Base-by-base conservation (phyloP, 2,329 filamentous ascomycete genomes). In the Sclerotinia sclerotiorum region DNA sequence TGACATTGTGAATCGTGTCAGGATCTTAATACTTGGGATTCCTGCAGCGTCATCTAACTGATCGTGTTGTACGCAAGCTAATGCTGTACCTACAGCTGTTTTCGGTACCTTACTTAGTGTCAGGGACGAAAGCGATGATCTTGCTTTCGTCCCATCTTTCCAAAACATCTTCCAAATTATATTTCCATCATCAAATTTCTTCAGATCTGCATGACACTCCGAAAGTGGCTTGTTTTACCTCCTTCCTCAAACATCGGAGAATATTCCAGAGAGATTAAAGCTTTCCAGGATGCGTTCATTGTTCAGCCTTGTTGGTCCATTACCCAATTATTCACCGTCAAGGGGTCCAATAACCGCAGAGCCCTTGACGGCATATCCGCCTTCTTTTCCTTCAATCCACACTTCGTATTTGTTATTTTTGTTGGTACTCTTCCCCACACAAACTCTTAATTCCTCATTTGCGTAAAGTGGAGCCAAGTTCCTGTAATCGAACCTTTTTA, bases 401-500 rank as follows among this genome's bases (percentile, higher is more conserved):
- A 90, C 82, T 71, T 88, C 84, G 83, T 84, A 90, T 52, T 75
- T 79, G 29, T 76, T 71, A 58, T 70, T 74, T 80, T 77, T 73
- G 79, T 77, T 10, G 76, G 78, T 19, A 76, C 80, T 74, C 81
- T 78, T 66, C 77, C 85, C 84, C 19, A 90, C 84, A 74, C 92
- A 94, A 5, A 97, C 83, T 42, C 79, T 87, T 79, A 97, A 82
- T 63, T 84, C 79, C 78, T 95, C 90, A 55, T 85, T 83, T 42
- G 88, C 91, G 77, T 93, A 96, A 27, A 98, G 81, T 19, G 94
- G 94, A 13, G 90, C 87, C 35, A 96, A 78, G 77, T 97, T 97
- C 62, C 88, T 86, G 78, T 98, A 98, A 65, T 90, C 84, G 64
- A 97, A 85, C 15, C 78, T 82, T 58, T 79, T 77, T 29, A 94